A percentile compares a stretch with the other conserved stretches of the same genome.
phyloP scores from a whole-genome alignment of 2,329 filamentous ascomycete genomes.

The Grosmannia clavigera region DNA sequence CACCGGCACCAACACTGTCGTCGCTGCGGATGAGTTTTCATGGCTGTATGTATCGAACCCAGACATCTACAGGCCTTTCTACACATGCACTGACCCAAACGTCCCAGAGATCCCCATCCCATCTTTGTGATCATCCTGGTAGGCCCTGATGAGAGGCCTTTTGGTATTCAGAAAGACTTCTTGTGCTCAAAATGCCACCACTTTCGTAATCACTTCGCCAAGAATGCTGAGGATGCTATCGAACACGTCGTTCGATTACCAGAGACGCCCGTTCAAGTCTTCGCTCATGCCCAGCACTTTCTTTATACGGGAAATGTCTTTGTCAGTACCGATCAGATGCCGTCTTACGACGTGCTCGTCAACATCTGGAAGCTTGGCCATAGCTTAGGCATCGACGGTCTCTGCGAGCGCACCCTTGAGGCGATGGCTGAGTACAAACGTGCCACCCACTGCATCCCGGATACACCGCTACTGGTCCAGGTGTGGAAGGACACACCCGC shows the following conservation, averaged over 20 bases:
- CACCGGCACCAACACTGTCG: background rate
- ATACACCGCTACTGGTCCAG: slow-evolving; percentile 44
- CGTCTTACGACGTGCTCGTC: slow-evolving; percentile 42
- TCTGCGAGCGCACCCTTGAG: slow-evolving; percentile 43
- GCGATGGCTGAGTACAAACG: slow-evolving; percentile 45
- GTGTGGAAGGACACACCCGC: slow-evolving; percentile 51
- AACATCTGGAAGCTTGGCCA: slow-evolving; percentile 44
- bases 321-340: slow-evolving; percentile 27
- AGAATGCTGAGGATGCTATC: slow-evolving; percentile 23
- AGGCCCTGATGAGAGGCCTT: slow-evolving; percentile 38
- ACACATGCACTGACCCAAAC: background rate
- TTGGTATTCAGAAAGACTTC: slow-evolving; percentile 47
- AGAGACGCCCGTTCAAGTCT: slow-evolving; percentile 34
- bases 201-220: slow-evolving; percentile 33
- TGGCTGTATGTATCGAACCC: slow-evolving; percentile 15
- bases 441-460: slow-evolving; percentile 41
- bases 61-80: background rate
- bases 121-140: slow-evolving; percentile 43
- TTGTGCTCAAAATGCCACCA: slow-evolving; percentile 38
- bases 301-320: slow-evolving; percentile 39
- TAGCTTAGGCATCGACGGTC: slow-evolving; percentile 37
- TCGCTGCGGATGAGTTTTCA: slow-evolving; percentile 12
- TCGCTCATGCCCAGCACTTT: slow-evolving; percentile 42
- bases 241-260: slow-evolving; percentile 40
- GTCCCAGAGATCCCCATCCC: slow-evolving; percentile 37